Conservation (phyloP, 768 basidiomycete genomes). For the Boletus vinaceobasis region DNA sequence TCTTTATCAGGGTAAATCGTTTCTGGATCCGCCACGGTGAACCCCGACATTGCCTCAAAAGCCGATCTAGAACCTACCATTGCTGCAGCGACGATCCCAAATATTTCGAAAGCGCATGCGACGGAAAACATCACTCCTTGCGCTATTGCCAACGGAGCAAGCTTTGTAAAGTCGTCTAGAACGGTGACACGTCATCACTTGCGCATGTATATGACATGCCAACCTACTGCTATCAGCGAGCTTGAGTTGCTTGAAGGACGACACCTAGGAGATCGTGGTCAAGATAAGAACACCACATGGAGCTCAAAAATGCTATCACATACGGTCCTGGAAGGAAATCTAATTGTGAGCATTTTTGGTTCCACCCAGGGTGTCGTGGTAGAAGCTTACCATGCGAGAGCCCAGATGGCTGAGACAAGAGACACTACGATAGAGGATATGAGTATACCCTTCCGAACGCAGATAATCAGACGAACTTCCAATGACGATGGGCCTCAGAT, state of each 20-base stretch:
- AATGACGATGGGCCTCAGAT: slow-evolving; percentile 59
- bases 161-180: slow-evolving; percentile 40
- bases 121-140: slow-evolving; percentile 57
- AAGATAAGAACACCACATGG: background rate
- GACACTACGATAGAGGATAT: slow-evolving; percentile 28
- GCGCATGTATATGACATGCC: background rate
- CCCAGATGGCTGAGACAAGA: slow-evolving; percentile 53
- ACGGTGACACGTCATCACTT: background rate
- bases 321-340: slow-evolving; percentile 20
- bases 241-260: slow-evolving; percentile 54
- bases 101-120: slow-evolving; percentile 48
- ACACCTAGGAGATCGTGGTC: slow-evolving; percentile 42
- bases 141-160: slow-evolving; percentile 55
- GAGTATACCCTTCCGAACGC: background rate
- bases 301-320: background rate
- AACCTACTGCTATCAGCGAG: slow-evolving; percentile 49
- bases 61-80: slow-evolving; percentile 39
- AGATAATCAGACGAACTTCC: slow-evolving; percentile 34
- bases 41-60: background rate
- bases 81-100: slow-evolving; percentile 50
- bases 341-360: background rate
- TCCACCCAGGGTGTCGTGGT: no score
- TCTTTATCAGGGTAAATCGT: slow-evolving; percentile 49
- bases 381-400: slow-evolving; percentile 56
- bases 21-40: slow-evolving; percentile 37